Percentiles rank a stretch among this genome's conserved stretches.
phyloP scores from a whole-genome alignment of 768 basidiomycete species.

The Mycena crocata region DNA sequence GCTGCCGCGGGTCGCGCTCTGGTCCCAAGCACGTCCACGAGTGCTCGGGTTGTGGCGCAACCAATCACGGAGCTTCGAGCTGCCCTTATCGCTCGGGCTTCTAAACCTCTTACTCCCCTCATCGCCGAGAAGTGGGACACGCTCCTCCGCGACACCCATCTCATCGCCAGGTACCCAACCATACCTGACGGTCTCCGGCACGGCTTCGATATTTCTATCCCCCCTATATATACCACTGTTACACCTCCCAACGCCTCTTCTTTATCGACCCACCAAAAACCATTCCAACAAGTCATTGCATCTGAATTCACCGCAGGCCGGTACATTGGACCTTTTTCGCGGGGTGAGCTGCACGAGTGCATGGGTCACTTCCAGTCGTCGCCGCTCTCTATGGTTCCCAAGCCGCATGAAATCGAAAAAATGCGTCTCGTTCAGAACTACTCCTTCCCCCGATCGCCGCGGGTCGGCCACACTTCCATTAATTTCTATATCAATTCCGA shows the following conservation, averaged over 20 bases:
- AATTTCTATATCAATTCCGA: too few species aligned
- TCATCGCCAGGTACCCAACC: conserved; percentile 36
- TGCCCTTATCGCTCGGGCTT: conserved; percentile 50
- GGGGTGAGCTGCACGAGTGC: too few species aligned
- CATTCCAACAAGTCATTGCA: conserved; percentile 28
- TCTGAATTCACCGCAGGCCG: conserved; percentile 15
- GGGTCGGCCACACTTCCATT: too few species aligned
- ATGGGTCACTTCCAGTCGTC: too few species aligned
- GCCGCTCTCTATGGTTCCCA: too few species aligned
- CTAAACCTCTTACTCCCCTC: conserved; percentile 46
- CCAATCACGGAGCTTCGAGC: conserved; percentile 50
- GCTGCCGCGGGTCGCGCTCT: too few species aligned
- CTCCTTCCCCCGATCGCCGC: too few species aligned
- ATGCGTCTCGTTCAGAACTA: too few species aligned
- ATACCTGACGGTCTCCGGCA: conserved; percentile 36
- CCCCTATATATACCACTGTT: conserved; percentile 37
- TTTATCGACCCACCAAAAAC: not conserved
- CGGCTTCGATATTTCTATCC: conserved; percentile 52
- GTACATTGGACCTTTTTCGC: conserved; percentile 37
- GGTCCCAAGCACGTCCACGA: conserved; percentile 44
- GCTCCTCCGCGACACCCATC: too few species aligned
- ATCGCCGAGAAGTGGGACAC: conserved; percentile 43
- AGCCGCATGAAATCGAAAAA: too few species aligned
- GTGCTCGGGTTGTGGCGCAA: too few species aligned
- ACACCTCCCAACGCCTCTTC: conserved; percentile 48